These are phyloP conservation scores for Clavariopsis aquatica DNA, from an alignment of 495 filamentous ascomycete species.

Conservation along the genomic window DNA sequence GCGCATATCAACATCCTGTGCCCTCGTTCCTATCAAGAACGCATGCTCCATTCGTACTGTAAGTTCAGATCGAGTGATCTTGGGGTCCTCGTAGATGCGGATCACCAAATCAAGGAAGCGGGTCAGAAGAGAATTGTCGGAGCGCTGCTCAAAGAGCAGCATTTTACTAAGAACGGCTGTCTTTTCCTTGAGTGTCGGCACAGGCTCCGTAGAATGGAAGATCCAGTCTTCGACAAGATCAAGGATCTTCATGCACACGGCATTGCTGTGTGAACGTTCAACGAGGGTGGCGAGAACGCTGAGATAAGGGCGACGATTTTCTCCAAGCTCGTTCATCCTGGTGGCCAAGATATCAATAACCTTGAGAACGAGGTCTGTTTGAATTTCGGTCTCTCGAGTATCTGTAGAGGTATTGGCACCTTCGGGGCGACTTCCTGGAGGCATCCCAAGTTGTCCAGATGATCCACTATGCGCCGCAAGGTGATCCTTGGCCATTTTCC, in stretches of 20 bases:
- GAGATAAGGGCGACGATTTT: slow-evolving; percentile 87
- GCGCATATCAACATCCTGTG: slow-evolving; percentile 94
- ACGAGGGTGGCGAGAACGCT: slow-evolving; percentile 92
- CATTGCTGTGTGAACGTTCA: slow-evolving; percentile 83
- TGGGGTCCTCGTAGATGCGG: slow-evolving; percentile 93
- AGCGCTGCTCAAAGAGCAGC: slow-evolving; percentile 85
- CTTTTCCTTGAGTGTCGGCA: slow-evolving; percentile 97
- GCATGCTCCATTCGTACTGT: slow-evolving; percentile 96
- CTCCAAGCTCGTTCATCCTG: slow-evolving; percentile 90
- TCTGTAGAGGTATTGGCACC: slow-evolving; percentile 60
- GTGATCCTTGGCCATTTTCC: slow-evolving; percentile 92
- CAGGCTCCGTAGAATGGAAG: slow-evolving; percentile 87
- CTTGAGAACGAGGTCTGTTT: slow-evolving; percentile 85
- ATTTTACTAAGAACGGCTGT: slow-evolving; percentile 96
- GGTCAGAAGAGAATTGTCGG: slow-evolving; percentile 78
- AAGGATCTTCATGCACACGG: slow-evolving; percentile 85
- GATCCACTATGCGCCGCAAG: slow-evolving; percentile 55
- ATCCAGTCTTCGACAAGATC: slow-evolving; percentile 96
- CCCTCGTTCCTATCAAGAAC: slow-evolving; percentile 92
- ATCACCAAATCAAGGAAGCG: slow-evolving; percentile 96
- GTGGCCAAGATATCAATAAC: slow-evolving; percentile 87
- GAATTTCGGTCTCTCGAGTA: slow-evolving; percentile 73
- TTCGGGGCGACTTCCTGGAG: slow-evolving; percentile 35
- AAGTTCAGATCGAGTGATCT: slow-evolving; percentile 90
- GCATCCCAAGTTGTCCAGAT: slow-evolving; percentile 26